Base-by-base conservation (phyloP, 1,284 basidiomycete genomes). In the Stygiomarasmius scandens region DNA sequence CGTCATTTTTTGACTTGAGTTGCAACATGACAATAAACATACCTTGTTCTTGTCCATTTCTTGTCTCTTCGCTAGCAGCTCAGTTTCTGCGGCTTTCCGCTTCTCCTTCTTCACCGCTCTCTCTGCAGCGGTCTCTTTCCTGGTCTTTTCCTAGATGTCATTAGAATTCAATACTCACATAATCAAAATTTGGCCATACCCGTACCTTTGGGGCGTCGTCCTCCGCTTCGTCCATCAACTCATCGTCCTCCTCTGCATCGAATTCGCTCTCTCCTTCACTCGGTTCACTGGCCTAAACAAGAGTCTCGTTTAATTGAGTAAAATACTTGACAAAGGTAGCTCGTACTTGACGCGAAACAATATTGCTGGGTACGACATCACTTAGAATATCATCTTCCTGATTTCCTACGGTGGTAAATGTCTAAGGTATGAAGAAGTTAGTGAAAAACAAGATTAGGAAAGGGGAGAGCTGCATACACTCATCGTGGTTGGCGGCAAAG, bases 41-140 rank as follows among this genome's bases (percentile, higher is more conserved):
- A 88, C 91, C 78, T 92, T 93, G 23, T 86, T 88, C 70, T 92
- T 92, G 75, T 90, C 88, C 87, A 92, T 90, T 66, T 85, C 87
- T 66, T 90, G 82, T 57, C 89, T 77, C 75, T 86, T 89, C 49
- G 73, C 79, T 19, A 85, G 81, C 36, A 93, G 74, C 61, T 89
- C 80, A 2, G 81, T 82, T 65, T 91, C 90, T 11, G 86, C 88
- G 0, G 74, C 86, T 66, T 85, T 89, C 56, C 86, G 77, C 61
- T 84, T 87, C 69, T 85, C 84, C 54, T 82, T 83, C 72, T 86
- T 86, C 64, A 73, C 64, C 62, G 73, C 62, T 38, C 69, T 68
- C 25, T 72, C 76, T 41, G 61, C 72, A 14, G 67, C 66, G 2
- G 69, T 57, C 69, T 56, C 47, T 72, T 66, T 46, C 63, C 62